phyloP scores from a whole-genome alignment of 352 stramenopile species.

The Globisporangium parvum region DNA sequence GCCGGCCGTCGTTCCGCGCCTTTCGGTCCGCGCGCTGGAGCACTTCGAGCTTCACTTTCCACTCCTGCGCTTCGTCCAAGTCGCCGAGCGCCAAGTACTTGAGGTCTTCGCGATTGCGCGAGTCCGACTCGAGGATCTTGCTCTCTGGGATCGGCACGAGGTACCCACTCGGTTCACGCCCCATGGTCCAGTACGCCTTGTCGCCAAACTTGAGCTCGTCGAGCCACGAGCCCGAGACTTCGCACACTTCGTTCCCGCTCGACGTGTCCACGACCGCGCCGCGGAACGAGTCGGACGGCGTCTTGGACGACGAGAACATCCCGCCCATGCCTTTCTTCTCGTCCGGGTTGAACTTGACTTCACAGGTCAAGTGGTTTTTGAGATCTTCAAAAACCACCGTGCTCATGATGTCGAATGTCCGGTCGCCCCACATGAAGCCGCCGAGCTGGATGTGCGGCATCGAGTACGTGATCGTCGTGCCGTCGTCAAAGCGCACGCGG shows the following conservation, averaged over 20 bases:
- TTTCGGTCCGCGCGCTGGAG: constrained; percentile 77
- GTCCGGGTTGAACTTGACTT: constrained; percentile 79
- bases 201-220: constrained; percentile 65
- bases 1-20: constrained; percentile 61
- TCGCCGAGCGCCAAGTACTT: constrained; percentile 59
- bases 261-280: constrained; percentile 63
- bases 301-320: constrained; percentile 78
- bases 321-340: constrained; percentile 84
- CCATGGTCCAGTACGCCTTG: constrained; percentile 68
- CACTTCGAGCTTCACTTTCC: constrained; percentile 79
- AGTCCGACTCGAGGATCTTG: constrained; percentile 69
- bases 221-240: constrained; percentile 75
- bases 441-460: constrained; percentile 69
- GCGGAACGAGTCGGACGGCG: constrained; percentile 65
- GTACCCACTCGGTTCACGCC: constrained; percentile 52
- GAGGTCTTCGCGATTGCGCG: constrained; percentile 64
- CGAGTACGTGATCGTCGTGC: constrained; percentile 62
- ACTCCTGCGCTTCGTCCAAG: constrained; percentile 77
- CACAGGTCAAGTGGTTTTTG: constrained; percentile 59
- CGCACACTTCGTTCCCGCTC: constrained; percentile 55
- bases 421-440: constrained; percentile 76
- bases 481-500: constrained; percentile 62
- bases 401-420: constrained; percentile 71
- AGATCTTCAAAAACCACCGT: constrained; percentile 72
- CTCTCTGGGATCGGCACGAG: constrained; percentile 47